Evolutionary conservation across 306 rosid genomes (phyloP).

Genomic region (Myrica gale): DNA sequence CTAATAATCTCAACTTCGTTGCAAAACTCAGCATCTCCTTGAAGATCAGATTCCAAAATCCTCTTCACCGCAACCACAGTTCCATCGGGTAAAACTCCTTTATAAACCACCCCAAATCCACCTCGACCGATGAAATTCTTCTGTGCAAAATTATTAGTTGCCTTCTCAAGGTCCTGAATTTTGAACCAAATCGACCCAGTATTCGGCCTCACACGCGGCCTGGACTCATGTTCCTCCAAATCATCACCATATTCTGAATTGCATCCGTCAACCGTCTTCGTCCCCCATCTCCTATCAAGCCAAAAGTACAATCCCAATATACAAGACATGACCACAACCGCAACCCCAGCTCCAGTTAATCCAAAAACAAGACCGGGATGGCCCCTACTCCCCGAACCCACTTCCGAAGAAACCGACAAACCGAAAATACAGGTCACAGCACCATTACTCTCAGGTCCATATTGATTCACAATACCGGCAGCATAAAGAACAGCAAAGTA

Average conservation of each 20-base stretch:
- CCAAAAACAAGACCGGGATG: conserved; percentile 67
- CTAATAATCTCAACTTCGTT: conserved; percentile 96
- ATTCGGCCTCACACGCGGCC: conserved; percentile 72
- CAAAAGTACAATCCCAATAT: conserved; percentile 64
- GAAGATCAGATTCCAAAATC: conserved; percentile 77
- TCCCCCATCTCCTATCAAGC: conserved; percentile 56
- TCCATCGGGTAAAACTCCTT: conserved; percentile 70
- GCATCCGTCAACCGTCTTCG: conserved; percentile 26
- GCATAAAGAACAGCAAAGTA: conserved; percentile 66
- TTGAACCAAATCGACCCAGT: conserved; percentile 90
- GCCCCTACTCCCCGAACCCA: conserved; percentile 37
- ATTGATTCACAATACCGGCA: conserved; percentile 76
- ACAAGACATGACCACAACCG: conserved; percentile 49
- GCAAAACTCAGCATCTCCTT: conserved; percentile 81
- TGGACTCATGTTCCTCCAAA: conserved; percentile 62
- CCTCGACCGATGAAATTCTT: conserved; percentile 88
- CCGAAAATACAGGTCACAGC: conserved; percentile 59
- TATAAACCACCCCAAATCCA: conserved; percentile 85
- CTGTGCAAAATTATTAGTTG: conserved; percentile 67
- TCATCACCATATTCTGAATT: conserved; percentile 43
- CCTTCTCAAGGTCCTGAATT: conserved; percentile 82
- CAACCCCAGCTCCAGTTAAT: conserved; percentile 69
- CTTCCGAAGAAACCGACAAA: conserved; percentile 36
- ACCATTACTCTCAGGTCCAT: conserved; percentile 73
- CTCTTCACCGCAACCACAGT: conserved; percentile 78